Evolutionary conservation across 73 alveolate genomes (phyloP).

Genomic region (Paramecium sexaurelia): DNA sequence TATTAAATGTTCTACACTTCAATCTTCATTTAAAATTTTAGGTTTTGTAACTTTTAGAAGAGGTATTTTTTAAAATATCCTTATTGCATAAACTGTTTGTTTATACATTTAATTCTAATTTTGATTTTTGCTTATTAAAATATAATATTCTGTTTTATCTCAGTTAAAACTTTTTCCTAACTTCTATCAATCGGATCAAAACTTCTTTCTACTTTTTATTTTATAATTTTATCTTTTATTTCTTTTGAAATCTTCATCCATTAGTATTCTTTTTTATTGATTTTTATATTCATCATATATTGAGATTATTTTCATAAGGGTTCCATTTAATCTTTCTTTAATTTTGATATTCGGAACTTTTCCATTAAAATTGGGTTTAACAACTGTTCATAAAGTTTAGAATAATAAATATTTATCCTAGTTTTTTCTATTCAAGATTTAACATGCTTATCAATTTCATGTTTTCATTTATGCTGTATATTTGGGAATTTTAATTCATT

Average conservation of each 20-base stretch:
- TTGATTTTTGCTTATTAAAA: neutral
- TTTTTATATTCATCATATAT: neutral
- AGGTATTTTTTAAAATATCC: neutral
- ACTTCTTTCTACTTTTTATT: neutral
- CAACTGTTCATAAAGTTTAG: constrained; percentile 24
- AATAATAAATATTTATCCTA: constrained; percentile 11
- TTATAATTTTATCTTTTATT: neutral
- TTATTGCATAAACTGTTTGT: neutral
- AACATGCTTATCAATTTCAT: neutral
- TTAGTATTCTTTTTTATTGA: neutral
- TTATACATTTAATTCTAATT: no score
- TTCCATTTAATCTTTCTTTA: constrained; percentile 1
- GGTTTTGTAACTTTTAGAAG: neutral
- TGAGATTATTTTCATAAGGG: neutral
- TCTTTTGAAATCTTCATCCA: constrained; percentile 21
- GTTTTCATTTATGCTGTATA: neutral
- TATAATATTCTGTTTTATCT: neutral
- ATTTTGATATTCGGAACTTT: neutral
- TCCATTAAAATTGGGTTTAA: constrained; percentile 8
- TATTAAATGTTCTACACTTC: neutral
- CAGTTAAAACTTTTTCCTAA: neutral
- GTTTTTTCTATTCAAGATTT: neutral
- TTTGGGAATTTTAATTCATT: neutral
- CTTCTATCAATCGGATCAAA: neutral
- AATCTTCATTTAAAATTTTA: neutral